Evolutionary conservation across 2,329 filamentous ascomycete species (phyloP).

Genomic region (Endoconidiophora laricicola): DNA sequence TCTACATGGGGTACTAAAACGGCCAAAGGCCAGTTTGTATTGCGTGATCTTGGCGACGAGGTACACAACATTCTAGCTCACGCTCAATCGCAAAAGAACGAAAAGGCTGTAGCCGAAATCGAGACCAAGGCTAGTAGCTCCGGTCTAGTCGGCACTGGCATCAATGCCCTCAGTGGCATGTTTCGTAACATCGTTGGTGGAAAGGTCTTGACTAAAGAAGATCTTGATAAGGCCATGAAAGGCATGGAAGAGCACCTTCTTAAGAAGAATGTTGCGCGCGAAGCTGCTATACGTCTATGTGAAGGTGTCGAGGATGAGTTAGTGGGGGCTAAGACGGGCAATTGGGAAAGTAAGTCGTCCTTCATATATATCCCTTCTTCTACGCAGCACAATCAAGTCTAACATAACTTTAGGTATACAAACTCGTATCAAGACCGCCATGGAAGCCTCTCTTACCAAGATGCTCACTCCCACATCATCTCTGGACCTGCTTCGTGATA

Average conservation of each 20-base stretch:
- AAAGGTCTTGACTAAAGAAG: conserved; percentile 75
- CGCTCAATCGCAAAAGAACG: conserved; percentile 43
- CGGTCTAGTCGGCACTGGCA: conserved; percentile 60
- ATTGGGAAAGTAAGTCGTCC: conserved; percentile 50
- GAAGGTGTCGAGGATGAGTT: conserved; percentile 83
- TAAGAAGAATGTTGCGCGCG: conserved; percentile 88
- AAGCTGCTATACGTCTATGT: conserved; percentile 81
- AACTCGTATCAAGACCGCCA: conserved; percentile 64
- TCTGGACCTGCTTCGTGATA: conserved; percentile 84
- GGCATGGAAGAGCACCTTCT: conserved; percentile 91
- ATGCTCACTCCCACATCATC: conserved; percentile 94
- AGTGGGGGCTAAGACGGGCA: conserved; percentile 77
- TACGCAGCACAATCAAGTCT: background rate
- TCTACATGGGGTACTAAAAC: conserved; percentile 74
- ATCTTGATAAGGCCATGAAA: conserved; percentile 83
- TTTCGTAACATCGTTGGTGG: conserved; percentile 93
- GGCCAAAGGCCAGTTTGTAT: conserved; percentile 76
- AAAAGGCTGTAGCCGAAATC: conserved; percentile 27
- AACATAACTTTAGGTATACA: conserved; percentile 42
- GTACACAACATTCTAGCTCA: conserved; percentile 76
- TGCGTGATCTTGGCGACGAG: conserved; percentile 87
- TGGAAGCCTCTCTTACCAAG: conserved; percentile 83
- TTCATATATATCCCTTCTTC: background rate
- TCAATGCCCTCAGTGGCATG: conserved; percentile 70
- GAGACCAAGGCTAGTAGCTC: conserved; percentile 28